Evolutionary conservation across 2,329 filamentous ascomycete species (phyloP).

Genomic region (Teratosphaeria destructans): DNA sequence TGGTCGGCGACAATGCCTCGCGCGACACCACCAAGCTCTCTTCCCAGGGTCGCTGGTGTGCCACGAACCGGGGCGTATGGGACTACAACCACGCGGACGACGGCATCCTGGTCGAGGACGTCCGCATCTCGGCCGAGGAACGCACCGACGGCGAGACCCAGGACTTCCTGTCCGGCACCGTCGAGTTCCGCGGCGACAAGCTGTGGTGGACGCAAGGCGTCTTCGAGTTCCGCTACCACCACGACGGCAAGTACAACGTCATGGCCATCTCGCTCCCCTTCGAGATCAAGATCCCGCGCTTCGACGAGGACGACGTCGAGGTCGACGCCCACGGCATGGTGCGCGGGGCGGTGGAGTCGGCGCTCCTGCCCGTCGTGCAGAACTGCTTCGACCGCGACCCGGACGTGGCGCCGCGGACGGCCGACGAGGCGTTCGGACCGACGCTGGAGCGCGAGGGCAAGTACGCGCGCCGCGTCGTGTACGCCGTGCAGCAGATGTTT

Average conservation of each 20-base stretch:
- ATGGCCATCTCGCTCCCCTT: constrained; percentile 93
- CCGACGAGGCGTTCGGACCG: constrained; percentile 73
- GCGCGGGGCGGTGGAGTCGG: constrained; percentile 60
- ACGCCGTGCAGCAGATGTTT: constrained; percentile 91
- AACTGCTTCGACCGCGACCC: constrained; percentile 91
- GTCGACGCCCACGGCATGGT: constrained; percentile 50
- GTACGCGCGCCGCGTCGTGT: constrained; percentile 81
- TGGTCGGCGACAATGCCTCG: constrained; percentile 86
- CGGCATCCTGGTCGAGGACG: constrained; percentile 63
- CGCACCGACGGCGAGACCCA: constrained; percentile 40
- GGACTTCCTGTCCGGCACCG: constrained; percentile 64
- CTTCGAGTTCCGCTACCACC: constrained; percentile 95
- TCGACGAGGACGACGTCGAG: constrained; percentile 47
- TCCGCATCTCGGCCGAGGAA: constrained; percentile 38
- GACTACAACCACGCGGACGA: constrained; percentile 65
- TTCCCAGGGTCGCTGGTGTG: constrained; percentile 81
- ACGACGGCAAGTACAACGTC: constrained; percentile 82
- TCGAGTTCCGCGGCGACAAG: constrained; percentile 83
- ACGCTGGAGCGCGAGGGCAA: constrained; percentile 80
- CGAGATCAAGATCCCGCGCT: constrained; percentile 72
- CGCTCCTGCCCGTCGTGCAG: constrained; percentile 70
- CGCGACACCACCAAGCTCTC: constrained; percentile 74
- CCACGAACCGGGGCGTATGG: constrained; percentile 65
- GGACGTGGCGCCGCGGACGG: constrained; percentile 72
- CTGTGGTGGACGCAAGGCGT: constrained; percentile 95